Evolutionary conservation across 306 rosid genomes (phyloP), one percentile per base, ranked within the genome.

Genomic region (Crataegus laevigata): DNA sequence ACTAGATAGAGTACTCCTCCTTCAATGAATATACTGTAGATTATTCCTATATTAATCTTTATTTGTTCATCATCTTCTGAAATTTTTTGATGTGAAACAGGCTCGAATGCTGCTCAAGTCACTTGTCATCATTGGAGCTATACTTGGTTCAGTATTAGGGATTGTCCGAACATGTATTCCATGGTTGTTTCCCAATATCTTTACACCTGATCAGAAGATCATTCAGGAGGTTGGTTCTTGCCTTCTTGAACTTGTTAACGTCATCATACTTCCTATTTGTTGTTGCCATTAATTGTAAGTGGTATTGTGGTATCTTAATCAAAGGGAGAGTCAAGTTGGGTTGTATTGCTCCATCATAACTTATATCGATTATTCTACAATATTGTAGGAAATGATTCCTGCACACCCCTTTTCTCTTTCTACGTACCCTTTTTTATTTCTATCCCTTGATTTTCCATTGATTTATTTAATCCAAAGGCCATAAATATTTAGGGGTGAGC

Each of bases 81-180:
- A 12, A 58, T 52, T 72, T 66, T 68, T 26, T 76, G 67, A 45
- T 73, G 29, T 51, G 24, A 30, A 60, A 81, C 90, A 91, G 97
- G 98, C 94, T 64, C 78, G 87, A 43, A 73, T 78, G 85, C 88
- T 94, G 77, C 89, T 91, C 29, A 91, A 87, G 80, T 94, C 98
- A 30, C 97, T 94, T 43, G 77, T 84, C 52, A 73, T 78, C 78
- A 86, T 91, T 22, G 97, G 98, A 83, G 90, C 66, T 59, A 75
- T 83, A 62, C 82, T 90, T 66, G 98, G 98, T 57, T 76, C 78
- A 40, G 73, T 77, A 70, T 76, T 90, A 71, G 98, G 94, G 71
- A 67, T 78, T 42, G 74, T 90, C 75, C 96, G 96, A 84, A 94
- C 94, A 67, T 66, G 70, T 28, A 82, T 91, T 81, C 94, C 91